These are phyloP conservation scores for Rubus parviflorus DNA, from an alignment of 306 rosid species.

Conservation along the genomic window DNA sequence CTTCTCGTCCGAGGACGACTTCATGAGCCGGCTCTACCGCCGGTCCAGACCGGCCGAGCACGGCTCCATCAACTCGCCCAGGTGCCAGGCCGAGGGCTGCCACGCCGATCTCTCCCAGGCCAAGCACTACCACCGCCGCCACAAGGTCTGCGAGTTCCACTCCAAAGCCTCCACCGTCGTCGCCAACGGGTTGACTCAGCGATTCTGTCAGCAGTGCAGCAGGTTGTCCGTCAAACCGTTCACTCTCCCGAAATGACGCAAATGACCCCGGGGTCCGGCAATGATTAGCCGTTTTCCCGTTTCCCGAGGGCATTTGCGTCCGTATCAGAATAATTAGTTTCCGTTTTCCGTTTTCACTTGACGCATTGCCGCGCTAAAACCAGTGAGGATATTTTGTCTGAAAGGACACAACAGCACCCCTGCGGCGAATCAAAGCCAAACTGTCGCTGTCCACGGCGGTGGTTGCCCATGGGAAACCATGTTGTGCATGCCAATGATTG, in stretches of 20 bases:
- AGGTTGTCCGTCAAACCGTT: conserved; percentile 42
- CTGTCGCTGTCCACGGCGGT: conserved; percentile 37
- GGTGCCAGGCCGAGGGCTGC: conserved; percentile 98
- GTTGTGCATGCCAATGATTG: conserved; percentile 53
- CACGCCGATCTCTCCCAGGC: conserved; percentile 86
- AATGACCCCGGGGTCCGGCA: conserved; percentile 32
- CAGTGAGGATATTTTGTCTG: background rate
- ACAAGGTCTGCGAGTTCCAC: conserved; percentile 97
- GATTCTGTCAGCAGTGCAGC: conserved; percentile 99
- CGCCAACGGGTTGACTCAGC: conserved; percentile 96
- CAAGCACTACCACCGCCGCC: conserved; percentile 97
- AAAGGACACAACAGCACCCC: conserved; percentile 21
- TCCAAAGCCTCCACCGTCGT: conserved; percentile 92
- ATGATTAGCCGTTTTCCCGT: background rate
- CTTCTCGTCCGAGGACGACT: conserved; percentile 79
- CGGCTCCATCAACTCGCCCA: conserved; percentile 52
- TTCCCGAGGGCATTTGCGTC: conserved; percentile 54
- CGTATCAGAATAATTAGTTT: conserved; percentile 1
- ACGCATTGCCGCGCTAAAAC: background rate
- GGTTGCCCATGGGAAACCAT: conserved; percentile 34
- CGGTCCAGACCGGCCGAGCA: conserved; percentile 55
- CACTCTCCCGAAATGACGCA: background rate
- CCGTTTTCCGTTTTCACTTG: background rate
- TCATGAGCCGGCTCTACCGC: conserved; percentile 82
- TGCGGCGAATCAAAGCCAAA: background rate